Evolutionary conservation across 2,329 filamentous ascomycete species (phyloP), one percentile per base, ranked within the genome.

Genomic region (Allantophomopsis lycopodina): DNA sequence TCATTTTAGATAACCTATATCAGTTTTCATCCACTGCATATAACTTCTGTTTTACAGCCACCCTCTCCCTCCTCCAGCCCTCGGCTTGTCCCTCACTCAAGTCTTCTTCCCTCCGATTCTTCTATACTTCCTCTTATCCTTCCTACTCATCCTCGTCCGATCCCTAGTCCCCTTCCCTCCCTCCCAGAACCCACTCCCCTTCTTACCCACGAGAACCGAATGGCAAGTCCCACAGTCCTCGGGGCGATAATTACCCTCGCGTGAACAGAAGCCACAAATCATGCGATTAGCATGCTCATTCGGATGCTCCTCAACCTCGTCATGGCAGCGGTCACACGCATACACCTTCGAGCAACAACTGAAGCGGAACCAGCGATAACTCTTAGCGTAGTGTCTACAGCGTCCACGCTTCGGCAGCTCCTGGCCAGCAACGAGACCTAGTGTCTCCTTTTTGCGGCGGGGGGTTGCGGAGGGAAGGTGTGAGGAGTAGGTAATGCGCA

Each of bases 251-350:
- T 77, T 77, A 61, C 89, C 83, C 63, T 93, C 85, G 38, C 85
- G 67, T 46, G 79, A 85, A 58, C 84, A 85, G 63, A 71, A 82
- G 6, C 81, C 81, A 55, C 83, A 89, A 30, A 89, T 75, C 83
- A 91, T 91, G 37, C 83, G 68, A 51, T 80, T 85, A 7, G 85
- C 85, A 68, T 84, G 85, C 60, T 91, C 85, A 47, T 83, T 79
- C 7, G 71, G 63, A 60, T 93, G 85, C 38, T 81, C 77, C 49
- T 77, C 74, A 8, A 62, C 69, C 13, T 63, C 69, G 55, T 91
- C 83, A 52, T 93, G 85, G 59, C 85, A 93, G 61, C 71, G 73
- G 52, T 79, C 75, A 56, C 75, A 79, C n/a, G 73, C 54, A 49
- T 74, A 64, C 31, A 78, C 71, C 42, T 66, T 65, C 38, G 57